phyloP scores from a whole-genome alignment of 176 grass and related monocot genomes.

The Pontederia paniculata region DNA sequence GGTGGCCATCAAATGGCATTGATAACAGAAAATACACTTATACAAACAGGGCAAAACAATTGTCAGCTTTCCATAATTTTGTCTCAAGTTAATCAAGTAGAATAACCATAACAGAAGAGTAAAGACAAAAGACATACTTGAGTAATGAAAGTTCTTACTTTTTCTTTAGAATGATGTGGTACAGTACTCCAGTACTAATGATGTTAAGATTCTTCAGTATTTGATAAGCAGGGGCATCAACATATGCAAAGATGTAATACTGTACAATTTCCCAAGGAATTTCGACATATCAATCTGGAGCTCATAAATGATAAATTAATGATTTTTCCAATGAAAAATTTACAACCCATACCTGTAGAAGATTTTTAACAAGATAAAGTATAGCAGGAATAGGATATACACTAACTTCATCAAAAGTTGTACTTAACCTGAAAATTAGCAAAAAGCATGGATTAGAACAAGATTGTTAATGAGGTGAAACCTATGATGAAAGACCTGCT shows the following conservation, averaged over 20 bases:
- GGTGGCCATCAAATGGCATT: no score
- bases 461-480: no score
- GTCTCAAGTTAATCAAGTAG: no score
- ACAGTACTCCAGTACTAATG: slow-evolving; percentile 86
- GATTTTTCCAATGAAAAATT: neutral
- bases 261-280: slow-evolving; percentile 19
- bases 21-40: no score
- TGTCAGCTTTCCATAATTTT: no score
- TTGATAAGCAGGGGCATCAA: slow-evolving; percentile 86
- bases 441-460: no score
- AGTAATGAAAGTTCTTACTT: slow-evolving; percentile 35
- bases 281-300: no score
- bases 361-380: slow-evolving; percentile 81
- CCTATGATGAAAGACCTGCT: no score
- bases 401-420: slow-evolving; percentile 67
- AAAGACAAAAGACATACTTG: no score
- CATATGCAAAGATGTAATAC: slow-evolving; percentile 95
- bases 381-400: slow-evolving; percentile 79
- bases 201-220: slow-evolving; percentile 95
- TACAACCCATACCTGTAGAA: slow-evolving; percentile 52
- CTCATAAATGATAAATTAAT: no score
- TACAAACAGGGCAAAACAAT: no score
- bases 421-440: slow-evolving; percentile 50
- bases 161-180: slow-evolving; percentile 81
- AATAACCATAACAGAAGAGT: no score